Percentiles rank a stretch among this genome's conserved stretches.
Evolutionary conservation across 2,329 filamentous ascomycete genomes (phyloP).

Genomic region (Exophiala bonariae): DNA sequence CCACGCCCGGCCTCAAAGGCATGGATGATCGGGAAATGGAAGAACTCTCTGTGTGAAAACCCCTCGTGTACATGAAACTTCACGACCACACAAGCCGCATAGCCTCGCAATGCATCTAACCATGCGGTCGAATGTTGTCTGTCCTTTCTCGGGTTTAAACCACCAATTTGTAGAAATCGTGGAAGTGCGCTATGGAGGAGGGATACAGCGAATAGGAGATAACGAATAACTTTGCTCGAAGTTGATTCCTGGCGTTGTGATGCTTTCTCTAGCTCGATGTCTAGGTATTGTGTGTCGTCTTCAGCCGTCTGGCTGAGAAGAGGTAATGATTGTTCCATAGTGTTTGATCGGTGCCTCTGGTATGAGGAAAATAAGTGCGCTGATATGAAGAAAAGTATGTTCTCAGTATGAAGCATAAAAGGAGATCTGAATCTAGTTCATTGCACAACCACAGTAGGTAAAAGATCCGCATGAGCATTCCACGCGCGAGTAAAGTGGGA

Average conservation of each 20-base stretch:
- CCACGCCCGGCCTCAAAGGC: slow-evolving; percentile 37
- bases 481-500: too few relatives aligned
- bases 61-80: slow-evolving; percentile 1
- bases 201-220: neutral
- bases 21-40: slow-evolving; percentile 36
- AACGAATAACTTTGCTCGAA: neutral
- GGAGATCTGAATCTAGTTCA: too few relatives aligned
- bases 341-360: too few relatives aligned
- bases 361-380: too few relatives aligned
- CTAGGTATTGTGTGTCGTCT: neutral
- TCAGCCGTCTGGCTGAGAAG: neutral
- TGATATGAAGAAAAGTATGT: too few relatives aligned
- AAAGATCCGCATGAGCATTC: too few relatives aligned
- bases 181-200: neutral
- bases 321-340: slow-evolving; percentile 2
- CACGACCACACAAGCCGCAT: slow-evolving; percentile 24
- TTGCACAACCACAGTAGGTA: too few relatives aligned
- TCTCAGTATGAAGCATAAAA: too few relatives aligned
- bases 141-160: neutral
- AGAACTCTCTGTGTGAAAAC: neutral
- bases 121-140: slow-evolving; percentile 24
- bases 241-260: neutral
- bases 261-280: neutral
- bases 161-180: neutral
- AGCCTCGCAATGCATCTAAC: slow-evolving; percentile 29